phyloP scores from a whole-genome alignment of 108 stramenopile species.

The Mediolabrus comicus region DNA sequence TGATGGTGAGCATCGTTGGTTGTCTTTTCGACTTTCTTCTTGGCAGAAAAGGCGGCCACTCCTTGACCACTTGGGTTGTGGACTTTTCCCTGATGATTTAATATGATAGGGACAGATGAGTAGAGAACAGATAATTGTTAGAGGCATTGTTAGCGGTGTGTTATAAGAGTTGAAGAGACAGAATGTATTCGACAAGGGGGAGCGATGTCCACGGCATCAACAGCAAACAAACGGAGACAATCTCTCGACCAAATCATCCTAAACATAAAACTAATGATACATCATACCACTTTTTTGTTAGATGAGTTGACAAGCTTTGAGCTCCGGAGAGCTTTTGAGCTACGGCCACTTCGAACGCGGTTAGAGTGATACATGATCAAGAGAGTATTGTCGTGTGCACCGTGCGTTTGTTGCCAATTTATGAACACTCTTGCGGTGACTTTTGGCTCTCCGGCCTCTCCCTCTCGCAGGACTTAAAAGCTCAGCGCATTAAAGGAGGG shows the following conservation, averaged over 20 bases:
- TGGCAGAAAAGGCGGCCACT: slow-evolving; percentile 63
- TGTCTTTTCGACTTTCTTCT: slow-evolving; percentile 49
- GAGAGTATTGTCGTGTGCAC: not conserved
- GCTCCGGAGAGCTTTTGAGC: not conserved
- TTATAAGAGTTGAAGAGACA: too few relatives aligned
- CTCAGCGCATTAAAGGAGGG: too few relatives aligned
- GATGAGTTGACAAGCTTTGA: not conserved
- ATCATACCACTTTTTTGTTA: not conserved
- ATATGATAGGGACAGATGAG: not conserved
- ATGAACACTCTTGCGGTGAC: too few relatives aligned
- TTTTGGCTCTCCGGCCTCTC: too few relatives aligned
- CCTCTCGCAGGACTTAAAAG: too few relatives aligned
- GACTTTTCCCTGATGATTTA: slow-evolving; percentile 65
- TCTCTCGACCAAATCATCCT: too few relatives aligned
- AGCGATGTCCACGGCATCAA: too few relatives aligned
- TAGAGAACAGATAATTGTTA: not conserved
- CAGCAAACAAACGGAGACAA: too few relatives aligned
- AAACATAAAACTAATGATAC: too few relatives aligned
- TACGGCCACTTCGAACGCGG: slow-evolving; percentile 1
- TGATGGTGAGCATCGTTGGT: slow-evolving; percentile 11
- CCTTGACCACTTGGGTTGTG: slow-evolving; percentile 83
- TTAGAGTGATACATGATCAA: slow-evolving; percentile 3
- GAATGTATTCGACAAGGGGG: too few relatives aligned
- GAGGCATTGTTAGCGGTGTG: too few relatives aligned
- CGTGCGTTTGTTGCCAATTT: not conserved